These are phyloP conservation scores for Fusarium nurragi DNA, from an alignment of 2,329 filamentous ascomycete genomes.

Conservation along the genomic window DNA sequence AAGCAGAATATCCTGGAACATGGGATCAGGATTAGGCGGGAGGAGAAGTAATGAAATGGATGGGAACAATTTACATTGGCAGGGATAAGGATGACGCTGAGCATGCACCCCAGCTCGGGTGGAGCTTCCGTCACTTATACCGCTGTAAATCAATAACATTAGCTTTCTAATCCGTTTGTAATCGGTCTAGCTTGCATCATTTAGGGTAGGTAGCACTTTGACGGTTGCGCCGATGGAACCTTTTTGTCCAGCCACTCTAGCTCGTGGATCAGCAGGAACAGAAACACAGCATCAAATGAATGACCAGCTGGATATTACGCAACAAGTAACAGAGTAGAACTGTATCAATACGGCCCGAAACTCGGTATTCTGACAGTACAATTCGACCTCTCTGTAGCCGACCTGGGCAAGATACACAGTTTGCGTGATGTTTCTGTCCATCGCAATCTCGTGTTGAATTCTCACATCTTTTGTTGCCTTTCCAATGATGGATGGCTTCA, in stretches of 20 bases:
- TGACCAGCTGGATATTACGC: background rate
- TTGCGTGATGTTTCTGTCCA: background rate
- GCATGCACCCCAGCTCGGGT: conserved; percentile 23
- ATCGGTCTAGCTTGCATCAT: background rate
- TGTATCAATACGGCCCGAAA: too few species aligned
- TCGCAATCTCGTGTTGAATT: background rate
- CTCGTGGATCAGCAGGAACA: conserved; percentile 19
- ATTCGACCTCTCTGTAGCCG: conserved; percentile 2
- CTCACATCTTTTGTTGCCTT: too few species aligned
- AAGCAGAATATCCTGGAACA: background rate
- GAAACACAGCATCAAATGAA: background rate
- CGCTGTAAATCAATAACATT: background rate
- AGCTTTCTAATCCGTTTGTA: background rate
- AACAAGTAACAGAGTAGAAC: background rate
- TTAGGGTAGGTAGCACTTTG: background rate
- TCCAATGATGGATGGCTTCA: too few species aligned
- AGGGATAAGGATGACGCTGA: conserved; percentile 25
- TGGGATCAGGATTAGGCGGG: background rate
- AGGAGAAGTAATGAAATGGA: conserved; percentile 1
- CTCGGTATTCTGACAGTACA: conserved; percentile 7
- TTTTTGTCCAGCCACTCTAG: background rate
- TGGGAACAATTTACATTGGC: conserved; percentile 7
- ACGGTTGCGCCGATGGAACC: conserved; percentile 8
- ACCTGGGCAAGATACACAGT: background rate
- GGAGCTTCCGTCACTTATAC: background rate